Evolutionary conservation across 192 early-diverging fungal species (phyloP), one percentile per base, ranked within the genome.

Genomic region (Phycomyces blakesleeanus): DNA sequence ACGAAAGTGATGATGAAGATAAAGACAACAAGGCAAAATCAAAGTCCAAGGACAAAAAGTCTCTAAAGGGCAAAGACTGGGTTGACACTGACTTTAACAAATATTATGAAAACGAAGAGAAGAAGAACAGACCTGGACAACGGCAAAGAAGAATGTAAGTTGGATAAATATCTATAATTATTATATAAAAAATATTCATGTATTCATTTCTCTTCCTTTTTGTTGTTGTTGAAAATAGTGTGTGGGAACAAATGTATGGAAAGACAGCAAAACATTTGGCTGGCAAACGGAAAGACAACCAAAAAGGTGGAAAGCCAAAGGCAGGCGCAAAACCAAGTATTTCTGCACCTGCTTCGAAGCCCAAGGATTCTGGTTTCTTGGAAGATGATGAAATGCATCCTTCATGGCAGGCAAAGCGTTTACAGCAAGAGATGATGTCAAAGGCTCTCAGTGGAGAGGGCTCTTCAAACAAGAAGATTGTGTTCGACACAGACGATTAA

Each of bases 331-430:
- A 16, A 14, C 37, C 2, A 9, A 3, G 6, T 11, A 1, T 27
- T 8, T 14, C 20, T 21, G 34, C 34, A 21, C 29, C 29, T 34
- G 29, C 29, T 34, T 34, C 29, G 29, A 34, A 34, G 29, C 29
- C 29, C 29, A 34, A 34, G 22, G 29, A 54, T 15, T 26, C 55
- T 18, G 51, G 40, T n/a, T 22, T 38, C 9, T 41, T 50, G 22
- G 37, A 72, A 44, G 22, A 57, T 18, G 49, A 34, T 34, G 29
- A 34, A 34, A 34, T 54, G 6, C 72, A 74, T 61, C 72, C 72
- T 40, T 74, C 72, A 16, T 74, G 72, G 72, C 44, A 69, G 44
- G 72, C 72, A 11, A 74, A 74, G 59, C 67, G 67, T 42, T 58
- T 55, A 12, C 67, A 74, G 50, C 63, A 74, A 51, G 62, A 69